These are phyloP conservation scores for Pleurotus giganteus DNA, from an alignment of 768 basidiomycete genomes.

Conservation along the genomic window DNA sequence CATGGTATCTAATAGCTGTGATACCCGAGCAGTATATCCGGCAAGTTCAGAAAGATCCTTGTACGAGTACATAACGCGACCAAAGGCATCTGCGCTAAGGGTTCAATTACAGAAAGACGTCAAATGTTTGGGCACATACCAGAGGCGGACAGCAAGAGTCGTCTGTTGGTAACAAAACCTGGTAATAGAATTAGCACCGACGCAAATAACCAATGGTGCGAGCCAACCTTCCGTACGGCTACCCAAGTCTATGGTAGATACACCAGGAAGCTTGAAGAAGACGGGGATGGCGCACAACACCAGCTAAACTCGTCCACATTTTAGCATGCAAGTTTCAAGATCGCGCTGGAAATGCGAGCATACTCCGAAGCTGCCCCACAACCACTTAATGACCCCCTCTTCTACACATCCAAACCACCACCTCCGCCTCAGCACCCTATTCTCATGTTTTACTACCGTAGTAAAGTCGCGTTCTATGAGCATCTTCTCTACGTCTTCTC, in stretches of 20 bases:
- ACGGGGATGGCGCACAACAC: constrained; percentile 92
- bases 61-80: constrained; percentile 95
- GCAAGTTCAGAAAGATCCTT: constrained; percentile 96
- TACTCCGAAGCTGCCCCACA: constrained; percentile 95
- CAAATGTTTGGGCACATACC: constrained; percentile 42
- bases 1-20: constrained; percentile 88
- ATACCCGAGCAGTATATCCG: constrained; percentile 92
- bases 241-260: constrained; percentile 67
- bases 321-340: constrained; percentile 7
- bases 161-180: constrained; percentile 97
- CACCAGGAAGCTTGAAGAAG: constrained; percentile 84
- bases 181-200: neutral
- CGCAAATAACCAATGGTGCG: neutral
- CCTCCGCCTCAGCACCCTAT: constrained; percentile 69
- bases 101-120: neutral
- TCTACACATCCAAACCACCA: constrained; percentile 93
- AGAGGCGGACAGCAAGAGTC: constrained; percentile 84
- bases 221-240: constrained; percentile 80
- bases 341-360: constrained; percentile 23
- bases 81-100: constrained; percentile 72
- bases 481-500: constrained; percentile 88
- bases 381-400: constrained; percentile 94
- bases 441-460: constrained; percentile 81
- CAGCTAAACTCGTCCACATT: constrained; percentile 40
- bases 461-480: constrained; percentile 88